A percentile compares a stretch with the other conserved stretches of the same genome.
Evolutionary conservation across 2,329 filamentous ascomycete species (phyloP).

Genomic region (Scytalidium sp.): DNA sequence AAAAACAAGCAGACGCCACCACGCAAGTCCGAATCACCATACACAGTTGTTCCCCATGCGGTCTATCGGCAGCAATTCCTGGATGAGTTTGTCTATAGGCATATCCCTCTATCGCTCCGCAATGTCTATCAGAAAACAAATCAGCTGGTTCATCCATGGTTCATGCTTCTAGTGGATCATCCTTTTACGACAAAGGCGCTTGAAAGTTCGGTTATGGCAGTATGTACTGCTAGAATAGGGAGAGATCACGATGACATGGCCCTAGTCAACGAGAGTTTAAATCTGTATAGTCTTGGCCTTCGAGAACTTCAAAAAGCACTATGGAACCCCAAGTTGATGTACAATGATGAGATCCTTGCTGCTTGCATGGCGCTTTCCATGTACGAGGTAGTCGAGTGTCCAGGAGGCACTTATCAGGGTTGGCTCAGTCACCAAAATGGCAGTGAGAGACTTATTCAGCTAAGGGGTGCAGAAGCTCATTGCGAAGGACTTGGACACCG

Average conservation of each 20-base stretch:
- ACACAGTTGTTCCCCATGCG: constrained; percentile 7
- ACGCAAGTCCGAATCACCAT: constrained; percentile 2
- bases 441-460: constrained; percentile 27
- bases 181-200: constrained; percentile 22
- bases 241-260: constrained; percentile 21
- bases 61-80: constrained; percentile 27
- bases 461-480: constrained; percentile 30
- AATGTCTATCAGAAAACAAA: constrained; percentile 2
- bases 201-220: constrained; percentile 25
- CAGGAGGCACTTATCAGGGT: constrained; percentile 22
- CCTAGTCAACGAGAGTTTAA: constrained; percentile 27
- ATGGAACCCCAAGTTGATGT: constrained; percentile 26
- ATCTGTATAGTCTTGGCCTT: constrained; percentile 31
- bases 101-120: constrained; percentile 10
- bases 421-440: constrained; percentile 31
- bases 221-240: constrained; percentile 26
- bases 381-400: constrained; percentile 34
- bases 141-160: constrained; percentile 21
- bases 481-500: constrained; percentile 27
- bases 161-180: constrained; percentile 23
- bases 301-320: constrained; percentile 33
- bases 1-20: constrained; percentile 8
- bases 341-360: constrained; percentile 32
- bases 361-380: constrained; percentile 32
- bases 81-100: constrained; percentile 21